Conservation (phyloP, 257 asterid species). For the Echites panduratus region DNA sequence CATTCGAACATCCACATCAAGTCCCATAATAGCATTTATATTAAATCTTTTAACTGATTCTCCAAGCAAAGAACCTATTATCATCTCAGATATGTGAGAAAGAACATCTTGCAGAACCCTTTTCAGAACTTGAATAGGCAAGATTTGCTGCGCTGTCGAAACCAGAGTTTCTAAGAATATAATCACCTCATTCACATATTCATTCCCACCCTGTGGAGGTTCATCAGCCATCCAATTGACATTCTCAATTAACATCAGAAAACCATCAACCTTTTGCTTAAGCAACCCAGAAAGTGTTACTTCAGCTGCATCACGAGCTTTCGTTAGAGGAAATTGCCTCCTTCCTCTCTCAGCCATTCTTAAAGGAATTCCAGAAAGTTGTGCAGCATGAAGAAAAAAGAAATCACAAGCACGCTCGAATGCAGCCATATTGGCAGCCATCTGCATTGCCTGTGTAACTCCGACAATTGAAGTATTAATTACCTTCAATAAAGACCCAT, state of each 20-base stretch:
- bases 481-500: constrained; percentile 71
- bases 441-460: constrained; percentile 92
- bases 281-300: constrained; percentile 75
- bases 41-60: constrained; percentile 80
- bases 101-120: constrained; percentile 85
- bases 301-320: constrained; percentile 89
- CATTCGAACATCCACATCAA: constrained; percentile 66
- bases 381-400: constrained; percentile 96
- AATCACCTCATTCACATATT: constrained; percentile 80
- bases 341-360: constrained; percentile 88
- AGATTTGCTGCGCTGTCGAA: constrained; percentile 85
- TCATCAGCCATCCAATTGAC: constrained; percentile 94
- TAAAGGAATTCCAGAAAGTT: constrained; percentile 86
- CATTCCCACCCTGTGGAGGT: constrained; percentile 72
- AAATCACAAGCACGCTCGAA: constrained; percentile 97
- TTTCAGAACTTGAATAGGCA: constrained; percentile 79
- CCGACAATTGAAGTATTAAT: constrained; percentile 61
- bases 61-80: constrained; percentile 65
- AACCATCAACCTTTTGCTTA: constrained; percentile 94
- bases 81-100: constrained; percentile 81
- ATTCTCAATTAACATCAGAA: constrained; percentile 73
- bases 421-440: constrained; percentile 98
- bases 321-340: constrained; percentile 69
- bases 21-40: constrained; percentile 66
- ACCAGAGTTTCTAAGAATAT: constrained; percentile 82